A percentile compares a stretch with the other conserved stretches of the same genome.
Conservation (phyloP, 345 rosid genomes). For the Sapria himalayana region DNA sequence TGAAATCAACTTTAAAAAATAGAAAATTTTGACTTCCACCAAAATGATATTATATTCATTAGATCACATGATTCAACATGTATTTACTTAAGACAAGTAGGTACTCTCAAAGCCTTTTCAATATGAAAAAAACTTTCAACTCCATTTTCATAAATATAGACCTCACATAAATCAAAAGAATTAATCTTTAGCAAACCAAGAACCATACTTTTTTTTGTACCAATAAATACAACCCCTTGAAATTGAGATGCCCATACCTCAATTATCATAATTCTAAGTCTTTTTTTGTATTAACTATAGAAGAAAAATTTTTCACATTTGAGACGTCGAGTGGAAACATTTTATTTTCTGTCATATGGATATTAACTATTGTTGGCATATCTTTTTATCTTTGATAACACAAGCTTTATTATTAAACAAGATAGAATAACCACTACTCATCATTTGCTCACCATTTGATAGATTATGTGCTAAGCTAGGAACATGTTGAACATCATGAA, state of each 20-base stretch:
- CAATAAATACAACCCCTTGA: slow-evolving; percentile 1
- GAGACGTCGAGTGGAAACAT: slow-evolving; percentile 6
- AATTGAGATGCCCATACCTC: slow-evolving; percentile 1
- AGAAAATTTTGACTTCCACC: slow-evolving; percentile 2
- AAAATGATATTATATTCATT: no score
- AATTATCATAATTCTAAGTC: slow-evolving; percentile 4
- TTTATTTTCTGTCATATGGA: neutral
- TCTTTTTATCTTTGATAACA: neutral
- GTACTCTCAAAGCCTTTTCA: no score
- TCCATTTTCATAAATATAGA: neutral
- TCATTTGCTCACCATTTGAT: neutral
- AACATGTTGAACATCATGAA: neutral
- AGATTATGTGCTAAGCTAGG: neutral
- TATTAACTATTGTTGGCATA: neutral
- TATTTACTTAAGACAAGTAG: no score
- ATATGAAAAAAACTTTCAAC: neutral
- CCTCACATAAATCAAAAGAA: neutral
- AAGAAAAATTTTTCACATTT: neutral
- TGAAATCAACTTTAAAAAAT: neutral
- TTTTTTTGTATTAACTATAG: neutral
- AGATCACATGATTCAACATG: no score
- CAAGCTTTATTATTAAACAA: neutral
- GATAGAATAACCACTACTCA: neutral
- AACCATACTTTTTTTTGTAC: slow-evolving; percentile 1
- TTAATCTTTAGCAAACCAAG: neutral